Evolutionary conservation across 1,284 basidiomycete genomes (phyloP).

Genomic region (Rhizopogon hawkerae): DNA sequence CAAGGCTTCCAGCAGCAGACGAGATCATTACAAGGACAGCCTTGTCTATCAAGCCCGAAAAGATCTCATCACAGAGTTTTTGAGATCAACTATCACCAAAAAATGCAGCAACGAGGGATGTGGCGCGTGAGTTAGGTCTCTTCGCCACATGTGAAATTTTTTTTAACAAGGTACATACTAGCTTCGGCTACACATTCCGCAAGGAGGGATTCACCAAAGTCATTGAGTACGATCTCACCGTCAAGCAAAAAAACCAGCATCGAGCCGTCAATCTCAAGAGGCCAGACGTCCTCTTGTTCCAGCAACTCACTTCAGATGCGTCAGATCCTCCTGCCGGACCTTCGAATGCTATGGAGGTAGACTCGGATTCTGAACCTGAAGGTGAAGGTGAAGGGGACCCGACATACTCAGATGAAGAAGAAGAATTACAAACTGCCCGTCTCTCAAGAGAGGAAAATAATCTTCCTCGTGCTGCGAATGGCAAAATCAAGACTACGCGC

Average conservation of each 20-base stretch:
- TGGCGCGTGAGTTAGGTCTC: conserved; percentile 56
- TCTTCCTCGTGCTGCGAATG: conserved; percentile 65
- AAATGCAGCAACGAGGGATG: conserved; percentile 76
- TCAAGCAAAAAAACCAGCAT: conserved; percentile 71
- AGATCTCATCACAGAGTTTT: conserved; percentile 75
- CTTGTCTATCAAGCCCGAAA: conserved; percentile 86
- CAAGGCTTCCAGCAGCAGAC: conserved; percentile 49
- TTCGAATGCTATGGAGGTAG: conserved; percentile 38
- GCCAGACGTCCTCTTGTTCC: conserved; percentile 60
- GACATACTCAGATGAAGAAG: conserved; percentile 41
- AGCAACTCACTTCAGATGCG: conserved; percentile 30
- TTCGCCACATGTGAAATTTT: conserved; percentile 3
- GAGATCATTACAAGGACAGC: conserved; percentile 84
- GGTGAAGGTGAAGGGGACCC: conserved; percentile 37
- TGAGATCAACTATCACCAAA: conserved; percentile 60
- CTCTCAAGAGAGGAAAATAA: conserved; percentile 19
- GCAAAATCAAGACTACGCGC: conserved; percentile 65
- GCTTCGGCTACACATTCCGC: conserved; percentile 79
- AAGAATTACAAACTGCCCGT: conserved; percentile 24
- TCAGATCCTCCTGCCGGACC: conserved; percentile 22
- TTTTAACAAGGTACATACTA: conserved; percentile 26
- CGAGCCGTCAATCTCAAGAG: conserved; percentile 47
- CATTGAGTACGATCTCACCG: conserved; percentile 83
- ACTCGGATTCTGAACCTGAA: conserved; percentile 35
- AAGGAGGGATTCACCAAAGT: conserved; percentile 95